These are phyloP conservation scores for Gossypium bickii DNA, from an alignment of 345 rosid genomes.

Conservation along the genomic window DNA sequence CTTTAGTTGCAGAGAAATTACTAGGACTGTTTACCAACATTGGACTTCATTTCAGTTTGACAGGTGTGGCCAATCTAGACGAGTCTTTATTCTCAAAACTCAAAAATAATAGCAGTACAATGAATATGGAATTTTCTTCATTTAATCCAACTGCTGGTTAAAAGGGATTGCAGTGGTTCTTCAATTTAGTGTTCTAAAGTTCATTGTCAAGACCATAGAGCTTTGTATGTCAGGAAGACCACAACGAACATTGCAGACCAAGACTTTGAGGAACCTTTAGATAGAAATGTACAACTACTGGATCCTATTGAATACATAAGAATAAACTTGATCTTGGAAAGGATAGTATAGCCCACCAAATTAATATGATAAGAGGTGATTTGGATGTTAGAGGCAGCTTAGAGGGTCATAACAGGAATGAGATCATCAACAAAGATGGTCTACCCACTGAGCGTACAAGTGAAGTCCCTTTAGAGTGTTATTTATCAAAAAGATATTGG, in stretches of 20 bases:
- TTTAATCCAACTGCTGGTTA: background rate
- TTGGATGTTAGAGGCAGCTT: background rate
- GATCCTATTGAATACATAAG: background rate
- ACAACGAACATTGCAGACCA: background rate
- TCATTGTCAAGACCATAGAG: background rate
- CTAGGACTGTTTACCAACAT: background rate
- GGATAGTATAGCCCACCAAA: background rate
- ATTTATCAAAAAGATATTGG: background rate
- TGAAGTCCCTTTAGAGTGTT: background rate
- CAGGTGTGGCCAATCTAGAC: background rate
- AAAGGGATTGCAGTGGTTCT: background rate
- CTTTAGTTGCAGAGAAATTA: background rate
- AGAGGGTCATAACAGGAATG: background rate
- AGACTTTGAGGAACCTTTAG: background rate
- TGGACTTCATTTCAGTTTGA: background rate
- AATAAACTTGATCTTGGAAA: background rate
- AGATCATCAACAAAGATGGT: background rate
- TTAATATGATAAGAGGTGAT: background rate
- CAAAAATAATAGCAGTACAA: background rate
- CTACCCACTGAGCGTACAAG: background rate
- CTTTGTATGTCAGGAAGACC: background rate
- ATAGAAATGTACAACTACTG: background rate
- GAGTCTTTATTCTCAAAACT: background rate
- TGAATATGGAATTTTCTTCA: background rate
- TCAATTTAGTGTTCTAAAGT: background rate